Percentiles rank a stretch among this genome's conserved stretches.
Conservation (phyloP, 768 basidiomycete genomes). For the Collybia mongolica region DNA sequence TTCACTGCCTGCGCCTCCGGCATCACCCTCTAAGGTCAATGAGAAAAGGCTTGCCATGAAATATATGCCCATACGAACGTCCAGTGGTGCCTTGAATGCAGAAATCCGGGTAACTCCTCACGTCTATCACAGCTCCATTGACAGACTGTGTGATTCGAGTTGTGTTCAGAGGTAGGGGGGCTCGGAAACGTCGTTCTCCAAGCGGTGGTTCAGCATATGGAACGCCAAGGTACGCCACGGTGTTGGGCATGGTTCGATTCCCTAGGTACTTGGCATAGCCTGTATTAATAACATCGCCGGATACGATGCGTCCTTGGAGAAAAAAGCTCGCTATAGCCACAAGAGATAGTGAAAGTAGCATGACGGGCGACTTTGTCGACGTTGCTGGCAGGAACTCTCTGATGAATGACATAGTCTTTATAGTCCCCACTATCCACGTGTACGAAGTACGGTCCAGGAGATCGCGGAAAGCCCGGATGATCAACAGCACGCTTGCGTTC, state of each 20-base stretch:
- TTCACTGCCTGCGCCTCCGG: slow-evolving; percentile 64
- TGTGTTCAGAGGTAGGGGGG: slow-evolving; percentile 51
- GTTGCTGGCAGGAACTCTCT: too few relatives aligned
- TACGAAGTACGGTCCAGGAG: too few relatives aligned
- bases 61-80: slow-evolving; percentile 24
- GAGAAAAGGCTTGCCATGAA: too few relatives aligned
- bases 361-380: slow-evolving; percentile 1
- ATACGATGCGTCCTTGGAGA: slow-evolving; percentile 4
- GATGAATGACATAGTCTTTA: too few relatives aligned
- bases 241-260: slow-evolving; percentile 48
- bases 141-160: slow-evolving; percentile 34
- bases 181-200: slow-evolving; percentile 49
- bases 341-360: slow-evolving; percentile 11
- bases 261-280: slow-evolving; percentile 62
- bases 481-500: too few relatives aligned
- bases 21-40: slow-evolving; percentile 40
- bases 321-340: slow-evolving; percentile 9
- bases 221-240: slow-evolving; percentile 57
- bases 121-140: slow-evolving; percentile 43
- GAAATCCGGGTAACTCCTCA: slow-evolving; percentile 52
- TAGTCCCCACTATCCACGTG: too few relatives aligned
- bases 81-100: slow-evolving; percentile 60
- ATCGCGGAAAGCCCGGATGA: too few relatives aligned
- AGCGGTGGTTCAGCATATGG: slow-evolving; percentile 61
- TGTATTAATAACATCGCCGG: slow-evolving; percentile 41